Base-by-base conservation (phyloP, 495 filamentous ascomycete genomes). In the Trypethelium eluteriae region DNA sequence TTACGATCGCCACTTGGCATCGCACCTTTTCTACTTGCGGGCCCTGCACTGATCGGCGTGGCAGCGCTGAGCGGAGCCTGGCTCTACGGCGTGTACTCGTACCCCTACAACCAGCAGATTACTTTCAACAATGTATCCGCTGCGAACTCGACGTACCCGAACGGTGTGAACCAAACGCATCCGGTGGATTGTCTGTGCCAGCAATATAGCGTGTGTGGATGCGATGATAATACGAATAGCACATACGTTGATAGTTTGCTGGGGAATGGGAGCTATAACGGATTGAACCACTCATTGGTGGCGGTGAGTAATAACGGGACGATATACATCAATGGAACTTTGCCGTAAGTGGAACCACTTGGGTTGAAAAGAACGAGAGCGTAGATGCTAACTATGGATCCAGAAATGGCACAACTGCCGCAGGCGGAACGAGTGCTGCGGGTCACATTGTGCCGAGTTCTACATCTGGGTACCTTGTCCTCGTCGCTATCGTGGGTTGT, bases 251-350 rank as follows among this genome's bases (percentile, higher is more conserved):
- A 86, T 77, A 67, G 85, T 74, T 77, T 86, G 77, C 79, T 89
- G 56, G 91, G 90, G 10, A 87, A 91, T 70, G 85, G 88, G 64
- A 83, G 74, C 68, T 80, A 82, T 68, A 63, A 69, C 2, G 80
- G 78, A 1, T 75, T 85, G 63, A 89, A 96, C 76, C 80, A 83
- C 46, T 83, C 79, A n/a, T 70, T 89, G 3, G 81, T 89, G 39
- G 71, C 84, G 7, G 84, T 91, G 36, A 93, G 96, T 71, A 90
- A 88, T 35, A 94, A 86, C 0, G 79, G 76, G 56, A 92, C 85
- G 18, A 84, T 97, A 67, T 79, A 91, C 63, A 80, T 97, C 75
- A 94, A 95, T 69, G 94, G 94, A 11, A 92, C 91, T 0, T 76
- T 97, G 57, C 85, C 89, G 25, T 59, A 36, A 94, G 94, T 71